phyloP scores from a whole-genome alignment of 495 filamentous ascomycete species.

The Neurospora sp. region DNA sequence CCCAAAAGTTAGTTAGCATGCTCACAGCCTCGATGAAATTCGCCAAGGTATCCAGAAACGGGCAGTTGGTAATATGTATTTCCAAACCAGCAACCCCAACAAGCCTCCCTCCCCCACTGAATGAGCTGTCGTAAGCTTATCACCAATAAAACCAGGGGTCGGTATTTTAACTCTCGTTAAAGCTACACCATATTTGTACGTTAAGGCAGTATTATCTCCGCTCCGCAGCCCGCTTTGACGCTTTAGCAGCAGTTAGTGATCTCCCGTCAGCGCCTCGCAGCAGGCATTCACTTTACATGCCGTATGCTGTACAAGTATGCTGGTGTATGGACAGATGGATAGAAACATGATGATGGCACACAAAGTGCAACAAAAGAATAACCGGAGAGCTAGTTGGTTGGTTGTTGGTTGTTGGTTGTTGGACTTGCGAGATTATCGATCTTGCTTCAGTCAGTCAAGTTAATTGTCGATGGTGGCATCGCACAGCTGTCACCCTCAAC shows the following conservation, averaged over 20 bases:
- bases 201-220: background rate
- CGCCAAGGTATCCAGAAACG: background rate
- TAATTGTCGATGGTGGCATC: background rate
- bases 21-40: background rate
- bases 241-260: background rate
- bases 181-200: background rate
- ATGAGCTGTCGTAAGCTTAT: constrained; percentile 11
- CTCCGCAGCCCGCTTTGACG: background rate
- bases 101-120: background rate
- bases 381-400: background rate
- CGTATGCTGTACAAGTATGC: background rate
- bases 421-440: background rate
- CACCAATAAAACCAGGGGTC: background rate
- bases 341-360: background rate
- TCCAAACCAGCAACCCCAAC: background rate
- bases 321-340: background rate
- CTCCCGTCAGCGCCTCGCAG: background rate
- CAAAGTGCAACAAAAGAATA: background rate
- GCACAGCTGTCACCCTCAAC: background rate
- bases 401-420: background rate
- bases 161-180: background rate
- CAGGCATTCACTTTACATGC: background rate
- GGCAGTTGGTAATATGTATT: background rate
- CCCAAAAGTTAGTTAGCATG: background rate
- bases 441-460: background rate